Evolutionary conservation across 2,329 filamentous ascomycete species (phyloP), one percentile per base, ranked within the genome.

Genomic region (Bipolaris sorokiniana): DNA sequence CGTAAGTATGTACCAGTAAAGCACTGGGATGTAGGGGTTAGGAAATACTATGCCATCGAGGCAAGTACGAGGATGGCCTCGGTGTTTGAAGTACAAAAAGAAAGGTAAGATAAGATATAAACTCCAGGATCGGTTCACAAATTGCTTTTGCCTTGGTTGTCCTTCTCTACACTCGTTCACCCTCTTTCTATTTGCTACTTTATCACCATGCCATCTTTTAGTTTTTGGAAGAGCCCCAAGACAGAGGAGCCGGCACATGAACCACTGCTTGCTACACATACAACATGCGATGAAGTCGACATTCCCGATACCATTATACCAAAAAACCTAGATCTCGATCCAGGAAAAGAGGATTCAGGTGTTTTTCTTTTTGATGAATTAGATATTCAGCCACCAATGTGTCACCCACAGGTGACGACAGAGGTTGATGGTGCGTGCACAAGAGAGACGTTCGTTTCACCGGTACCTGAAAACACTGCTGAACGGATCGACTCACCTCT

Each of bases 211-310:
- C 66, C 66, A 4, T 66, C 66, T 6, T 66, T 69, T 37, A 48
- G 65, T 31, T 68, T 67, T 36, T 66, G 64, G 66, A 67, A 64
- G 44, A 61, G 40, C 47, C 34, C 58, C 18, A 67, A 63, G 47
- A 15, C 18, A 7, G 59, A 64, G n/a, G 57, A 61, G 23, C 26
- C 54, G 3, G 26, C 58, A 4, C 57, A 49, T 28, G 36, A 51
- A 28, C 54, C 58, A 1, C 48, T 61, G 1, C 50, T 59, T 3
- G 59, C 26, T 9, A 56, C 57, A 20, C 48, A 57, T 51, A 47
- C 48, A 2, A 45, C 55, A 6, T 44, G 51, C 9, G 23, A 48
- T 16, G 48, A 58, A 2, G 3, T 44, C 11, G 54, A 46, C 9
- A 38, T 22, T 3, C 51, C 55, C 2, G 20, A 26, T 15, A 52